Base-by-base conservation (phyloP, 2,329 filamentous ascomycete genomes). In the Fusarium coicis region DNA sequence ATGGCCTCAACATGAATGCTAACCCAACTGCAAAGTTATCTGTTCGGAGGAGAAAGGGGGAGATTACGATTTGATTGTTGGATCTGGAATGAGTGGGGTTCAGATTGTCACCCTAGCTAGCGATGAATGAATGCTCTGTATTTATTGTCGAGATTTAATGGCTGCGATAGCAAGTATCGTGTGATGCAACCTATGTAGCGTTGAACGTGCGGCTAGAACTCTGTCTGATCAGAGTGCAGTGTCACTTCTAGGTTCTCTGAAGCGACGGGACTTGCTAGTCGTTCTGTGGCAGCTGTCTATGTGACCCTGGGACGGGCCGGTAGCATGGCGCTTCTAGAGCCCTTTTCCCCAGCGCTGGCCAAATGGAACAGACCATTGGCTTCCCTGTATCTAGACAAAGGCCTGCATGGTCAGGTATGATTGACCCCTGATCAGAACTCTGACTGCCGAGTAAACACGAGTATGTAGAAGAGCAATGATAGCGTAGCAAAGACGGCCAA, bases 181-280 rank as follows among this genome's bases (percentile, higher is more conserved):
- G 1, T 2, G 0, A 18, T 23, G 34, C 3, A 11, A 18, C n/a
- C 6, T 12, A 0, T 8, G 19, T 30, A 4, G 19, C 5, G 18
- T 10, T 1, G 1, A 5, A 4, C 4, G 7, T 46, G 23, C 4
- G 16, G 14, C 9, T 14, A 4, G 5, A 15, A 5, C 14, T 7
- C 10, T 16, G 14, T 10, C 14, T 30, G 6, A 8, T 3, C 9
- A n/a, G 6, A n/a, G 26, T n/a, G 1, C 26, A 7, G 3, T 8
- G 11, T 10, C 9, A 6, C 19, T 47, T 15, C 26, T 15, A 5
- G 6, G 15, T 19, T 5, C 18, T 0, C 19, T 4, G 10, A 10
- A 8, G 10, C 5, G 19, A 16, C 10, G 26, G 4, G 2, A 21
- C 4, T 15, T 3, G 14, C 9, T 21, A 19, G 7, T 47, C 19